phyloP scores from a whole-genome alignment of 108 stramenopile genomes.

The Cyclostephanos invisitatus region DNA sequence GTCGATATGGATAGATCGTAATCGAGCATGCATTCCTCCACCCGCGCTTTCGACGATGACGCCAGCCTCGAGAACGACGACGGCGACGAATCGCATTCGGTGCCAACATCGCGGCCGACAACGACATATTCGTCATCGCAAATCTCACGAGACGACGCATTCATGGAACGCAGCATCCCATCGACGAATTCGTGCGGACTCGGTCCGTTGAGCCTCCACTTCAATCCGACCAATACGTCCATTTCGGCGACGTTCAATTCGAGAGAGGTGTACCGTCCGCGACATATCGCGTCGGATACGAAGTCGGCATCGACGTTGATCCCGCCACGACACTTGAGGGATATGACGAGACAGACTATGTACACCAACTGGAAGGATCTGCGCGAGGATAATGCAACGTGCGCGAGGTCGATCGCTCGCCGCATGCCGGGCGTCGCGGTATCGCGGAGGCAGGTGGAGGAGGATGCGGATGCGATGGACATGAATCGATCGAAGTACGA shows the following conservation, averaged over 20 bases:
- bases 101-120: not conserved
- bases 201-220: slow-evolving; percentile 30
- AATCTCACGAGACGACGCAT: not conserved
- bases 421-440: too few species aligned
- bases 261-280: not conserved
- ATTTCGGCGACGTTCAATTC: slow-evolving; percentile 20
- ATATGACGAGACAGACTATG: slow-evolving; percentile 7
- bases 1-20: too few species aligned
- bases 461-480: not conserved
- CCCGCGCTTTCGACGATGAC: too few species aligned
- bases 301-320: slow-evolving; percentile 27
- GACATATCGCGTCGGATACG: slow-evolving; percentile 8
- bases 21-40: too few species aligned
- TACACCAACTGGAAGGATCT: slow-evolving; percentile 27
- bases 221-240: slow-evolving; percentile 15
- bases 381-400: not conserved
- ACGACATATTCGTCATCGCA: not conserved
- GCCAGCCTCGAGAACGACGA: too few species aligned
- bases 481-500: slow-evolving; percentile 43
- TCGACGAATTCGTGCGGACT: slow-evolving; percentile 25
- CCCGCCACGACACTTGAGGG: slow-evolving; percentile 25
- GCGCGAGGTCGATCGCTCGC: not conserved
- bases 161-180: not conserved
- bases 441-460: not conserved
- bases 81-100: too few species aligned